Base-by-base conservation (phyloP, 2,329 filamentous ascomycete species). In the Didymosphaeria variabile region DNA sequence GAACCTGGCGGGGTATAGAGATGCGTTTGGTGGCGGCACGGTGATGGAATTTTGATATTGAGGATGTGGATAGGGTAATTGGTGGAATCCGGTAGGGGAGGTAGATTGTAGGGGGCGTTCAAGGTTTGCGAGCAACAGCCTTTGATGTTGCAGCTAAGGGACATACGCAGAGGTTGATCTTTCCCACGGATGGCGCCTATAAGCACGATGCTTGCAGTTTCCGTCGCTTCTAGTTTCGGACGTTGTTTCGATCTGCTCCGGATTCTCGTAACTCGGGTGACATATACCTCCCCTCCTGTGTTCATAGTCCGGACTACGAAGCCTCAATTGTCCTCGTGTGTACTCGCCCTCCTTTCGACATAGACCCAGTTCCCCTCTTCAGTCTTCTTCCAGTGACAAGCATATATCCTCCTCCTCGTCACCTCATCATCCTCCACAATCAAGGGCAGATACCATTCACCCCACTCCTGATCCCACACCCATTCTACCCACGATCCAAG, bases 401-500 rank as follows among this genome's bases (percentile, higher is more conserved):
- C 59, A 52, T 63, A 68, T 13, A 64, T 31, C 29, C 58, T 56
- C 29, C 49, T 50, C 47, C 29, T 34, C 8, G 49, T 56, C n/a
- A 52, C 53, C 4, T 26, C 44, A 1, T 42, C 49, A 17, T 55
- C 49, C 1, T 56, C 40, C 38, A 21, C 52, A 4, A 44, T 15
- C 17, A 67, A 38, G 3, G 63, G 51, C 9, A 71, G 56, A 59
- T 53, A 67, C 68, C 68, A 69, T 38, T 67, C 63, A 21, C 56
- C 54, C 57, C 47, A 60, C 1, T 38, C 26, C n/a, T 61, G 36
- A 59, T 70, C 62, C 65, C 67, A 69, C 1, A 19, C 21, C 68
- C 68, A 70, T 26, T 70, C 68, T 52, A 69, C 63, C 67, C 68
- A 70, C 31, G 60, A 56, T 12, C 65, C 67, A 12, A 70, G 44